Evolutionary conservation across 192 early-diverging fungal genomes (phyloP), one percentile per base, ranked within the genome.

Genomic region (Coemansia sp.): DNA sequence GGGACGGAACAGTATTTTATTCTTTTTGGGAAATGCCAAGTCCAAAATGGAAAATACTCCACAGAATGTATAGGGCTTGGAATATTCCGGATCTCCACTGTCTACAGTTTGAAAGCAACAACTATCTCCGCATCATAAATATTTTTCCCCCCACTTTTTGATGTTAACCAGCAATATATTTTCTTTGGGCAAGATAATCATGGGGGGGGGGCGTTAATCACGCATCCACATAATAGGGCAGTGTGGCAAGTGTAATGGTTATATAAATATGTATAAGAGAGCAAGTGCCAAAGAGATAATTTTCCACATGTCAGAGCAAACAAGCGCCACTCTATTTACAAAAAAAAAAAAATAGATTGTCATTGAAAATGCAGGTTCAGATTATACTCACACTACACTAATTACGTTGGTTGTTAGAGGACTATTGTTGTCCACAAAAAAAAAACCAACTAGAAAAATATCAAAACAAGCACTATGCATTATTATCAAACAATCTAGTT

Each of bases 331-430:
- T 60, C 31, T 60, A 34, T 60, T 60, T 34, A 3, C 29, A 34
- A 60, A 33, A 16, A 12, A 27, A 22, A 58, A 7, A 58, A 29
- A 29, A 16, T 34, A 18, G 1, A 50, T 50, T 50, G 9, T 31
- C 18, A 6, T 18, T 60, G 33, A 18, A 16, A 60, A 60, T 60
- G 29, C 57, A 60, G 57, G 57, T 60, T 18, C 57, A 18, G 5
- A 60, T 18, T 18, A 60, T 33, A 33, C 57, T 60, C 57, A 18
- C 15, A 60, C 33, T 18, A 60, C 57, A 33, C 57, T 60, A 60
- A 60, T 60, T 34, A 60, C 31, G 31, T 60, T 34, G 57, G 29
- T 36, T 34, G 55, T 58, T 16, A 5, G 15, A 5, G 15, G 3
- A 16, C 15, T 24, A 36, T 36, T 31, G 36, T 36, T 60, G 57